Evolutionary conservation across 192 early-diverging fungal genomes (phyloP).

Genomic region (Gaertneriomyces semiglobifer): DNA sequence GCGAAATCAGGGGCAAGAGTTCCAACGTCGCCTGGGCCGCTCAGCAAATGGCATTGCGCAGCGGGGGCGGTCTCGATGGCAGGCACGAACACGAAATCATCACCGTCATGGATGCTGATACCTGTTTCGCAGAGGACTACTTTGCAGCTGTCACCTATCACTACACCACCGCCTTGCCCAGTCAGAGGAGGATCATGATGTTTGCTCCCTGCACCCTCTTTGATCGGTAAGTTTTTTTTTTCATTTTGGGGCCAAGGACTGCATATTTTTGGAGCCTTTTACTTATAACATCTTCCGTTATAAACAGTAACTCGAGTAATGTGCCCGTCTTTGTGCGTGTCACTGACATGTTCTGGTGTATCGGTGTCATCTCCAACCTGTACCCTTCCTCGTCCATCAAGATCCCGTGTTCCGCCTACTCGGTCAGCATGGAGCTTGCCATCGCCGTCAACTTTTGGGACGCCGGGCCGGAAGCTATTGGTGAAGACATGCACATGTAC

Average conservation of each 20-base stretch:
- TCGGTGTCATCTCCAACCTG: constrained; percentile 71
- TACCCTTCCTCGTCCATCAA: constrained; percentile 58
- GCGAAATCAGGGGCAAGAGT: constrained; percentile 71
- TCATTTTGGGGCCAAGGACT: too few species aligned
- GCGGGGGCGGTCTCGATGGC: constrained; percentile 34
- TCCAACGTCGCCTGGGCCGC: constrained; percentile 70
- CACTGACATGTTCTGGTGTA: constrained; percentile 73
- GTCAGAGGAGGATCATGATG: constrained; percentile 52
- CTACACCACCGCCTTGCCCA: constrained; percentile 42
- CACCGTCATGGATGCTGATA: constrained; percentile 73
- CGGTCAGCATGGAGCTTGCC: constrained; percentile 69
- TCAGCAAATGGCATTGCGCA: constrained; percentile 40
- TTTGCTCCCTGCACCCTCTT: constrained; percentile 55
- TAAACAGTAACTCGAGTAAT: constrained; percentile 55
- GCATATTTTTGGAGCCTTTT: constrained; percentile 11
- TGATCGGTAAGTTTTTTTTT: constrained; percentile 41
- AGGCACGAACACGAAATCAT: constrained; percentile 59
- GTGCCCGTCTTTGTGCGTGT: constrained; percentile 70
- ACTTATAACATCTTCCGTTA: constrained; percentile 5
- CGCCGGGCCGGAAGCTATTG: constrained; percentile 70
- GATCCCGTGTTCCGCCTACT: constrained; percentile 75
- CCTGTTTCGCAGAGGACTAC: constrained; percentile 70
- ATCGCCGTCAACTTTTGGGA: constrained; percentile 74
- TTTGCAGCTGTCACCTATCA: constrained; percentile 52
- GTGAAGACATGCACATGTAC: constrained; percentile 83